phyloP scores from a whole-genome alignment of 1,139 yeast genomes.

The Nakaseomyces kungkrabaensis region DNA sequence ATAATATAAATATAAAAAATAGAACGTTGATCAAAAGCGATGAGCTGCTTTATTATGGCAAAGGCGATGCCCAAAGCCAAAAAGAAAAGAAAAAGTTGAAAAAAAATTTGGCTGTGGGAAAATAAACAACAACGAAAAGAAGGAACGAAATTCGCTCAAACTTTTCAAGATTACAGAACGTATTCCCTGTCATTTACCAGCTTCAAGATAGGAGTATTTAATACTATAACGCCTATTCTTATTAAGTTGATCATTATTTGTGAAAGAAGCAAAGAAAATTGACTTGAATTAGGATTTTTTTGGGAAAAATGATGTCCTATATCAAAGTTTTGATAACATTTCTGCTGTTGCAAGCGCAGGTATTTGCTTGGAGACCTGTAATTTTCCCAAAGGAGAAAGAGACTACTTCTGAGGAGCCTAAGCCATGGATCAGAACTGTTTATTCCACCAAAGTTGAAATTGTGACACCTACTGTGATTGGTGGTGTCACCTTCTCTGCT shows the following conservation, averaged over 20 bases:
- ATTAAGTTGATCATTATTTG: too few species aligned
- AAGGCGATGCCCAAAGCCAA: too few species aligned
- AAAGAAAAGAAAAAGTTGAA: neutral
- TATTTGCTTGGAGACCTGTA: slow-evolving; percentile 20
- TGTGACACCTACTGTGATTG: slow-evolving; percentile 73
- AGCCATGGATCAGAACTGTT: slow-evolving; percentile 70
- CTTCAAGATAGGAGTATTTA: neutral
- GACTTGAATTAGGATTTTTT: too few species aligned
- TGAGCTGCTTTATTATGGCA: neutral
- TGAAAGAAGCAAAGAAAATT: too few species aligned
- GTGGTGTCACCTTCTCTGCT: slow-evolving; percentile 70
- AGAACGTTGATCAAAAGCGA: too few species aligned
- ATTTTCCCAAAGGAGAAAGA: slow-evolving; percentile 23
- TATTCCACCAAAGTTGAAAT: slow-evolving; percentile 47
- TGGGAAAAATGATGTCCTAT: neutral
- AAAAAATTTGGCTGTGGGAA: neutral
- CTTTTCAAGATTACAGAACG: neutral
- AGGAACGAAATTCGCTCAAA: neutral
- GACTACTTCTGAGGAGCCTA: slow-evolving; percentile 35
- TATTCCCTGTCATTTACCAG: neutral
- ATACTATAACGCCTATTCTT: too few species aligned
- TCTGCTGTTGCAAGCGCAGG: slow-evolving; percentile 8
- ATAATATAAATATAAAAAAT: neutral
- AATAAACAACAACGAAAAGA: neutral
- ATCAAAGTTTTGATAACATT: slow-evolving; percentile 3